phyloP scores from a whole-genome alignment of 345 rosid species.

The Populus deltoides region DNA sequence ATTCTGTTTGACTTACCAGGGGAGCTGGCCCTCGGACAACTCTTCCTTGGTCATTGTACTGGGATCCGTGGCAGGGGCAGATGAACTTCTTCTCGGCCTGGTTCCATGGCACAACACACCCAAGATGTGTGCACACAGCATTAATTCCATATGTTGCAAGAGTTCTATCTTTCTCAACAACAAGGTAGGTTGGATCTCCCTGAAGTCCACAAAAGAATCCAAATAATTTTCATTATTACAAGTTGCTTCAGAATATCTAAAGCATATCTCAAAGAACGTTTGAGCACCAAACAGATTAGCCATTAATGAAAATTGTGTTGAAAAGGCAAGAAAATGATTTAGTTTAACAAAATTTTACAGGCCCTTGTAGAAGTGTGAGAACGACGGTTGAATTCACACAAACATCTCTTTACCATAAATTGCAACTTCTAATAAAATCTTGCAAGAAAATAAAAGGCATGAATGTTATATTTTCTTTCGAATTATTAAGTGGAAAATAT shows the following conservation, averaged over 20 bases:
- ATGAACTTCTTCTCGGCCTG: conserved; percentile 87
- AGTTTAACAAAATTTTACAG: neutral
- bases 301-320: neutral
- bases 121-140: conserved; percentile 91
- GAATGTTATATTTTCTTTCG: neutral
- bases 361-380: neutral
- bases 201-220: conserved; percentile 19
- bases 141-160: conserved; percentile 82
- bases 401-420: neutral
- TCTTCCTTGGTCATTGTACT: conserved; percentile 91
- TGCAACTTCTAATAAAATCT: neutral
- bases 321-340: neutral
- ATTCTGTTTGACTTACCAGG: conserved; percentile 48
- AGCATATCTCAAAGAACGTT: neutral
- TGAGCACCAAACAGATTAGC: neutral
- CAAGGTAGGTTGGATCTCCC: conserved; percentile 99
- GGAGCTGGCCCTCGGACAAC: conserved; percentile 99
- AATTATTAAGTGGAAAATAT: neutral
- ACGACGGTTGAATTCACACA: neutral
- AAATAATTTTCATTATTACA: neutral
- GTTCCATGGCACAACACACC: conserved; percentile 93
- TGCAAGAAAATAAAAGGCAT: neutral
- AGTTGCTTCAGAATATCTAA: neutral
- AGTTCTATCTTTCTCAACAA: conserved; percentile 80
- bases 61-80: conserved; percentile 98